These are phyloP conservation scores for Sporothrix globosa DNA, from an alignment of 2,329 filamentous ascomycete genomes.

Conservation along the genomic window DNA sequence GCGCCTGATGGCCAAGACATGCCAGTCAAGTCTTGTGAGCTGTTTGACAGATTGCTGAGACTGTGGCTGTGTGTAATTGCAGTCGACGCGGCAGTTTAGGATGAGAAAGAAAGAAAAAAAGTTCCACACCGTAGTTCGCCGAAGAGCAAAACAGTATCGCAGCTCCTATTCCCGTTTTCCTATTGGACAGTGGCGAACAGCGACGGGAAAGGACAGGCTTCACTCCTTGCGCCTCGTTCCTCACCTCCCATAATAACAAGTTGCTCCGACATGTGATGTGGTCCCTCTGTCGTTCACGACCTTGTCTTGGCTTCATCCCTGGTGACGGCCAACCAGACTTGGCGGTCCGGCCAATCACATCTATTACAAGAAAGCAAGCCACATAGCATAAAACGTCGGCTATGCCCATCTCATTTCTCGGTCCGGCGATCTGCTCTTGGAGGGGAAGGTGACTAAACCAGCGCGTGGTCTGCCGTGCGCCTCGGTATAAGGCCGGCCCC, in stretches of 20 bases:
- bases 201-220: neutral
- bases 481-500: neutral
- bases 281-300: too few relatives aligned
- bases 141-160: neutral
- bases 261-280: too few relatives aligned
- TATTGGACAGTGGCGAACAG: neutral
- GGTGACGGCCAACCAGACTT: neutral
- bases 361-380: neutral
- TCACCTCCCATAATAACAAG: too few relatives aligned
- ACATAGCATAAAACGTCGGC: too few relatives aligned
- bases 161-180: neutral
- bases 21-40: neutral
- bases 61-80: too few relatives aligned
- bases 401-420: neutral
- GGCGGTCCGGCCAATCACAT: neutral
- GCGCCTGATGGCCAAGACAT: slow-evolving; percentile 5
- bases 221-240: too few relatives aligned
- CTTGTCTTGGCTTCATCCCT: neutral
- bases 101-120: neutral
- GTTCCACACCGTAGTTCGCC: neutral
- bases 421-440: slow-evolving; percentile 5
- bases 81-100: neutral
- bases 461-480: neutral
- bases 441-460: slow-evolving; percentile 10
- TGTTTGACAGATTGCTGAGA: neutral